phyloP scores from a whole-genome alignment of 371 early-diverging fungal genomes.

The Catenaria anguillulae region DNA sequence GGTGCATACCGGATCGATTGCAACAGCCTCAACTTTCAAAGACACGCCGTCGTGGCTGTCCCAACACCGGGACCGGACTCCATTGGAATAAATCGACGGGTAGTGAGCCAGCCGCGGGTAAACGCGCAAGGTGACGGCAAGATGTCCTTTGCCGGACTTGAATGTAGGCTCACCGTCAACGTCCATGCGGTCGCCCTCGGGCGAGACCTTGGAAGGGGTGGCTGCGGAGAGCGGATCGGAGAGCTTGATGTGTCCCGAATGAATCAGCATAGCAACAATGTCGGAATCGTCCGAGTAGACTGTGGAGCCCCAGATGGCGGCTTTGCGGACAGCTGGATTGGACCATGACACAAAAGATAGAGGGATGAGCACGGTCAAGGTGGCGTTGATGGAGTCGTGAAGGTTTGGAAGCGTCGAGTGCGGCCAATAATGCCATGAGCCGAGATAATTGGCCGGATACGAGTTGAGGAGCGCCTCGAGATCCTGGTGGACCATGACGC shows the following conservation, averaged over 20 bases:
- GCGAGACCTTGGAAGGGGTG: conserved; percentile 18
- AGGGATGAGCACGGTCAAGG: conserved; percentile 40
- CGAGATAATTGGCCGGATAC: too few relatives aligned
- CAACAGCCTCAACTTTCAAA: conserved; percentile 48
- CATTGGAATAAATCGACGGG: conserved; percentile 42
- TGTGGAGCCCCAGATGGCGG: conserved; percentile 71
- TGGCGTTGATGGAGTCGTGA: conserved; percentile 31
- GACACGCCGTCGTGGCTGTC: conserved; percentile 61
- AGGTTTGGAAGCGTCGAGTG: conserved; percentile 29
- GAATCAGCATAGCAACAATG: conserved; percentile 52
- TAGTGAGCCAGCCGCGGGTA: conserved; percentile 54
- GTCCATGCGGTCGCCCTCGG: conserved; percentile 14
- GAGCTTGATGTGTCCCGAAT: conserved; percentile 32
- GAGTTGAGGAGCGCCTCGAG: too few relatives aligned
- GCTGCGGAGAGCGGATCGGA: conserved; percentile 16
- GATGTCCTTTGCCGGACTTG: conserved; percentile 34
- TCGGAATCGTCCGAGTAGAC: conserved; percentile 79
- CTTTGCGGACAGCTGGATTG: conserved; percentile 34
- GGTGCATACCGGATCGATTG: too few relatives aligned
- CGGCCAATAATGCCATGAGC: conserved; percentile 7
- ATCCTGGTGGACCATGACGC: too few relatives aligned
- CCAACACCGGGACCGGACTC: conserved; percentile 54
- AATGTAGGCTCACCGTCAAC: too few relatives aligned
- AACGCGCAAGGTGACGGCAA: conserved; percentile 54
- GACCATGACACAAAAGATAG: conserved; percentile 36